Evolutionary conservation across 768 basidiomycete species (phyloP).

Genomic region (Rhizopogon sp.): DNA sequence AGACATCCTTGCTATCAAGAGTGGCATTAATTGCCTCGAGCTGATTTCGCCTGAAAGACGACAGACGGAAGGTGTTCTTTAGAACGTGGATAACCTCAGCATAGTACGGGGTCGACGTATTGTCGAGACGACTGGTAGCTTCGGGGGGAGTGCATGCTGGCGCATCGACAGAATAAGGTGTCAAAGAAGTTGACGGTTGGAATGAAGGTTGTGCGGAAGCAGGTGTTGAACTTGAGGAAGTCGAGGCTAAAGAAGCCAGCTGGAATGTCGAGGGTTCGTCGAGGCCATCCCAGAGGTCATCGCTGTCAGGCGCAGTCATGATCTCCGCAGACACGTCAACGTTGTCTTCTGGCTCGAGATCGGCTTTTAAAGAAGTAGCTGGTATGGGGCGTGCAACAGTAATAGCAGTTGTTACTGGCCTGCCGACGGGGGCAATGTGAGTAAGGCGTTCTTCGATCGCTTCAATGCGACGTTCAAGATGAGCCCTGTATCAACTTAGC

Average conservation of each 20-base stretch:
- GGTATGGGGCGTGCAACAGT: background rate
- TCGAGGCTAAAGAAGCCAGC: constrained; percentile 13
- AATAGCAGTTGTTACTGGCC: background rate
- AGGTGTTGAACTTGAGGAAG: too few species aligned
- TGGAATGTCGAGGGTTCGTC: constrained; percentile 30
- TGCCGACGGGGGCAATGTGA: constrained; percentile 1
- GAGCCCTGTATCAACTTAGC: constrained; percentile 25
- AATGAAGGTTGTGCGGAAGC: too few species aligned
- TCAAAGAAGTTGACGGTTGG: constrained; percentile 3
- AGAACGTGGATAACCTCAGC: constrained; percentile 26
- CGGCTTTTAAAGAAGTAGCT: background rate
- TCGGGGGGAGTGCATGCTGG: constrained; percentile 2
- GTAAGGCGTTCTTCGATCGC: constrained; percentile 33
- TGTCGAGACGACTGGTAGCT: constrained; percentile 18
- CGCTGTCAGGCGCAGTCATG: constrained; percentile 29
- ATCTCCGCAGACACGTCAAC: constrained; percentile 13
- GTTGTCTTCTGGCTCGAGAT: constrained; percentile 4
- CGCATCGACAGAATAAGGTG: constrained; percentile 10
- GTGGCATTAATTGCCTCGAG: constrained; percentile 80
- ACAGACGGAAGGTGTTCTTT: constrained; percentile 50
- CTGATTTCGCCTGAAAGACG: constrained; percentile 76
- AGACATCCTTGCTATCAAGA: constrained; percentile 78
- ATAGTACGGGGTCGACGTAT: constrained; percentile 27
- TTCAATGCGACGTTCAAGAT: constrained; percentile 32
- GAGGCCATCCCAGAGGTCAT: constrained; percentile 45